Evolutionary conservation across 345 rosid species (phyloP), one percentile per base, ranked within the genome.

Genomic region (Camelina sativa): DNA sequence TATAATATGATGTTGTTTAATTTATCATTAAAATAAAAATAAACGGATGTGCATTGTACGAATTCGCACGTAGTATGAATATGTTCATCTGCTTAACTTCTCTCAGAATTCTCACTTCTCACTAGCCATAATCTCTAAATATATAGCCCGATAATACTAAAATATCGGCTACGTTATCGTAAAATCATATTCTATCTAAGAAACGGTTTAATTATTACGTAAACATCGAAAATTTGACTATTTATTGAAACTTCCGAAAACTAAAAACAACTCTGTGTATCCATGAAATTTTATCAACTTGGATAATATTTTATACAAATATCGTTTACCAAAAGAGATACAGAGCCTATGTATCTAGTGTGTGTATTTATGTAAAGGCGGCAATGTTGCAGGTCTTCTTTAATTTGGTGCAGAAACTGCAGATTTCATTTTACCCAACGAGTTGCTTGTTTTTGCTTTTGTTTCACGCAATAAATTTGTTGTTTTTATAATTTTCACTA

Each of bases 331-430:
- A n/a, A 37, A 62, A 28, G 30, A 47, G 20, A 11, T 50, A 68
- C 56, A 55, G 50, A 41, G 55, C 68, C 73, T 54, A 23, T 62
- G 17, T 19, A 20, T 43, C 7, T 55, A 37, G 67, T 16, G 61
- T 20, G 67, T 69, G 46, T 62, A 69, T 70, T 70, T 48, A 79
- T 65, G 73, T 75, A 56, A 69, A 69, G 67, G 68, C 75, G 76
- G 79, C 76, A 73, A 63, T 63, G 71, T 74, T 69, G 77, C 84
- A 73, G 82, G 61, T 65, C 52, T 11, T 44, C 71, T 82, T 76
- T 43, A 76, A 62, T 60, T 82, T 73, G 72, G 56, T 73, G 58
- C 73, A 77, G 82, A 77, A 55, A 63, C 12, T 67, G 22, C 81
- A 82, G 76, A 60, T 67, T 69, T 80, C 73, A 80, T 28, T 28